These are phyloP conservation scores for Porcisia hertigi DNA, from an alignment of 208 protist genomes.

Conservation along the genomic window DNA sequence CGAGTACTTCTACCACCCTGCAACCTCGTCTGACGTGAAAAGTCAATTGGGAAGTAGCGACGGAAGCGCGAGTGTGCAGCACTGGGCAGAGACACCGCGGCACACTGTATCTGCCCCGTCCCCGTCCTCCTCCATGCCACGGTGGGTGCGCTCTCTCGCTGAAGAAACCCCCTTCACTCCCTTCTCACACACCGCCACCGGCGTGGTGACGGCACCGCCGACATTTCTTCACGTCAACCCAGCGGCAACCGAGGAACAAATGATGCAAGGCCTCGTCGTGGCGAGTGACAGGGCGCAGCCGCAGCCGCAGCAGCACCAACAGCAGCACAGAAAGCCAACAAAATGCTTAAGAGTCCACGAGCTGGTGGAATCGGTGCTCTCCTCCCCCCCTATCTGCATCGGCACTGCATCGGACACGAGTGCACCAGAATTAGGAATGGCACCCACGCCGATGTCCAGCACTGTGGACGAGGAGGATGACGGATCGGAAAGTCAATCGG, in stretches of 20 bases:
- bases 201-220: not conserved
- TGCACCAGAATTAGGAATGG: not conserved
- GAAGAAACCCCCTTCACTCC: slow-evolving; percentile 35
- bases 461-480: not conserved
- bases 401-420: not conserved
- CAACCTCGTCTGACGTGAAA: not conserved
- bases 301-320: not conserved
- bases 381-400: not conserved
- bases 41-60: not conserved
- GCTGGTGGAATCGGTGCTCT: not conserved
- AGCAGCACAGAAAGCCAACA: not conserved
- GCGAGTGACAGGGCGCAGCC: not conserved
- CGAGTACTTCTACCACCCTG: slow-evolving; percentile 29
- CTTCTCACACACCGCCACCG: slow-evolving; percentile 9
- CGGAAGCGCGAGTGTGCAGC: not conserved
- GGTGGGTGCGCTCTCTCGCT: slow-evolving; percentile 20
- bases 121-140: slow-evolving; percentile 15
- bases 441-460: not conserved
- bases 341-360: slow-evolving; percentile 1
- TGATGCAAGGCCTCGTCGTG: not conserved
- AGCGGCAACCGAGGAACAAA: not conserved
- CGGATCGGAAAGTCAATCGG: not conserved
- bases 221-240: not conserved
- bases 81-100: not conserved
- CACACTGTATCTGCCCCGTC: not conserved